phyloP scores from a whole-genome alignment of 2,329 filamentous ascomycete species.

The Acrodontium crateriforme region DNA sequence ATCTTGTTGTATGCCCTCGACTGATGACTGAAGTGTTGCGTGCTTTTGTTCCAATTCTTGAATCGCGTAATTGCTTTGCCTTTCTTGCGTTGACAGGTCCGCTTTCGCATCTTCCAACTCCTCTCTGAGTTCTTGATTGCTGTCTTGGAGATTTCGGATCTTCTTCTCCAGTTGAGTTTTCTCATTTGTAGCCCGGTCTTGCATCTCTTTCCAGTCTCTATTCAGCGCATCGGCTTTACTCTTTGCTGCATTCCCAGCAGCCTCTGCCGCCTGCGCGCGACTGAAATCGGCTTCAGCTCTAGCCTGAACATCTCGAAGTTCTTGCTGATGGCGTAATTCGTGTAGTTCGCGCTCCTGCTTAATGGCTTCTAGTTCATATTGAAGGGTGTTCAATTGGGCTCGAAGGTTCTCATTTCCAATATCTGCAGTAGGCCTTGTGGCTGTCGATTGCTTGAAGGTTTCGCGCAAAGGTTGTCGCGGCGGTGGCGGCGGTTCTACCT shows the following conservation, averaged over 20 bases:
- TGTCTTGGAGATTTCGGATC: slow-evolving; percentile 46
- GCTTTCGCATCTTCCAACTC: slow-evolving; percentile 73
- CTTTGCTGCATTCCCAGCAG: slow-evolving; percentile 34
- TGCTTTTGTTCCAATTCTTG: slow-evolving; percentile 49
- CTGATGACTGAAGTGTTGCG: slow-evolving; percentile 37
- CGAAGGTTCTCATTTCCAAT: slow-evolving; percentile 62
- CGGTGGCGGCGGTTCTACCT: slow-evolving; percentile 15
- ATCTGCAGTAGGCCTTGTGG: slow-evolving; percentile 18
- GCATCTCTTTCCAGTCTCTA: slow-evolving; percentile 40
- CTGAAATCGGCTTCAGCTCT: slow-evolving; percentile 80
- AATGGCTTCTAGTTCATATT: slow-evolving; percentile 73
- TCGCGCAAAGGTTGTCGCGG: slow-evolving; percentile 27
- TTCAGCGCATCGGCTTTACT: slow-evolving; percentile 41
- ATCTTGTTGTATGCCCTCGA: slow-evolving; percentile 47
- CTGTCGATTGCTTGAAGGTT: slow-evolving; percentile 30
- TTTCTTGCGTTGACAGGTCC: slow-evolving; percentile 52
- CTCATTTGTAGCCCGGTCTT: slow-evolving; percentile 42
- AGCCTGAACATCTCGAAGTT: slow-evolving; percentile 64
- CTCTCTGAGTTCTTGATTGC: slow-evolving; percentile 61
- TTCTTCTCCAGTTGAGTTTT: slow-evolving; percentile 41
- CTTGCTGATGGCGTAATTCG: slow-evolving; percentile 65
- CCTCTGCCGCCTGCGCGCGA: slow-evolving; percentile 42
- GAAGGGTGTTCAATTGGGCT: slow-evolving; percentile 74
- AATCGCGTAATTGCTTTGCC: slow-evolving; percentile 48
- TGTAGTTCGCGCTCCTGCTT: slow-evolving; percentile 79